Evolutionary conservation across 768 basidiomycete species (phyloP), one percentile per base, ranked within the genome.

Genomic region (Tulasnella sp.): DNA sequence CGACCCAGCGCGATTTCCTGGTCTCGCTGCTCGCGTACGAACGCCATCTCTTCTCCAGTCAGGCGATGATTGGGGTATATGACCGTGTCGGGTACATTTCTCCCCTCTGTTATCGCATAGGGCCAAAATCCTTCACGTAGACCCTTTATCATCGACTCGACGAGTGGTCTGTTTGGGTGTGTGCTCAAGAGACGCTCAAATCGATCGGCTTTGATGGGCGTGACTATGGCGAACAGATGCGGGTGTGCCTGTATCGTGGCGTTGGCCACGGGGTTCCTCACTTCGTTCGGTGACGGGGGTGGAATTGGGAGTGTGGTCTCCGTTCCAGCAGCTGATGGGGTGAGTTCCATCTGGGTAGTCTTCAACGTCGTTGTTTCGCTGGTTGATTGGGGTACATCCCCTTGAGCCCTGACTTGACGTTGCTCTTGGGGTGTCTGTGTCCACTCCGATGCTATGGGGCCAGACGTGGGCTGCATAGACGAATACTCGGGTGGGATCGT

Each of bases 81-180:
- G 23, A 63, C 62, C 0, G 65, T 68, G 7, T 38, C 51, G 15
- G 70, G 73, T 27, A 66, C 67, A 3, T 30, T 61, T 1, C 49
- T 50, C 17, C 64, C 34, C 2, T 52, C 54, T 2, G 71, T 71
- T 15, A 71, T 61, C 0, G 73, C 73, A 56, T 61, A 74, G 0
- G 77, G 78, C 77, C 77, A 79, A 63, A 78, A 78, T 1, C 78
- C 77, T 1, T 73, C 64, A 0, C 65, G 58, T 0, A 79, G 65
- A 0, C 68, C 68, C 0, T 26, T 7, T 7, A 61, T 34, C 0
- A 77, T 70, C 0, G 73, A 77, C 0, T 63, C 3, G 0, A 78
- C 75, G 26, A 75, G 72, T 0, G 64, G 42, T 8, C 60, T 70
- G 51, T 77, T 77, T 0, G 76, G 74, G 60, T 78, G 77, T 1